phyloP scores from a whole-genome alignment of 1,284 basidiomycete genomes.

The Leccinum pachyderme region DNA sequence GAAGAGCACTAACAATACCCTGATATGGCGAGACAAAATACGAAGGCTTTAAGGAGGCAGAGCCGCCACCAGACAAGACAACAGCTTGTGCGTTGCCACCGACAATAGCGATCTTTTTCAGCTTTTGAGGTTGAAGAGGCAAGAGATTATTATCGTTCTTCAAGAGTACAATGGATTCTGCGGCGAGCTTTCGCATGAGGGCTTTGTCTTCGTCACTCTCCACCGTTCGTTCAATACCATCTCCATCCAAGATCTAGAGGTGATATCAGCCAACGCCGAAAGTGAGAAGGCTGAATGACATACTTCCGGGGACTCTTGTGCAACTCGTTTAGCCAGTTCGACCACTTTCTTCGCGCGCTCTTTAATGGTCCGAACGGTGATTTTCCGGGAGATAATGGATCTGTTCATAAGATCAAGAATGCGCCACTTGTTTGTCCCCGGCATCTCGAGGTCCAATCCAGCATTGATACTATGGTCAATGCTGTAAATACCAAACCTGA shows the following conservation, averaged over 20 bases:
- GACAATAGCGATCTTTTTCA: constrained; percentile 72
- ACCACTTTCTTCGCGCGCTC: constrained; percentile 66
- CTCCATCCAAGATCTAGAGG: constrained; percentile 60
- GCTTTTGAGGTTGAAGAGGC: constrained; percentile 50
- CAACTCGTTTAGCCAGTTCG: constrained; percentile 63
- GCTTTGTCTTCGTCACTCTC: constrained; percentile 59
- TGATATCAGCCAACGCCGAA: not conserved
- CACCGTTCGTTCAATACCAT: constrained; percentile 58
- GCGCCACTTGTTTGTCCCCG: constrained; percentile 69
- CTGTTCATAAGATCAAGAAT: constrained; percentile 63
- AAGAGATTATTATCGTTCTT: constrained; percentile 66
- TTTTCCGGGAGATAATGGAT: constrained; percentile 60
- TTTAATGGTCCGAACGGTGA: constrained; percentile 64
- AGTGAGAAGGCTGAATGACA: constrained; percentile 1
- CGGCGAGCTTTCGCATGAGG: constrained; percentile 63
- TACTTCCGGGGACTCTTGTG: constrained; percentile 60
- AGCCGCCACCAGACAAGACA: constrained; percentile 74
- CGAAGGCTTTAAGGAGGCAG: constrained; percentile 68
- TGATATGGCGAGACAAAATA: constrained; percentile 73
- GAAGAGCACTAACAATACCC: constrained; percentile 53
- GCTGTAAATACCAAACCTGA: constrained; percentile 68
- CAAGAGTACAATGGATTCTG: constrained; percentile 68
- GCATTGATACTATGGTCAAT: constrained; percentile 67
- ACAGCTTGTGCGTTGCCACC: constrained; percentile 73
- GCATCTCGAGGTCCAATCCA: constrained; percentile 80